Percentiles rank a stretch among this genome's conserved stretches.
These are phyloP conservation scores for Dorcoceras hygrometricum DNA, from an alignment of 257 asterid genomes.

Conservation along the genomic window DNA sequence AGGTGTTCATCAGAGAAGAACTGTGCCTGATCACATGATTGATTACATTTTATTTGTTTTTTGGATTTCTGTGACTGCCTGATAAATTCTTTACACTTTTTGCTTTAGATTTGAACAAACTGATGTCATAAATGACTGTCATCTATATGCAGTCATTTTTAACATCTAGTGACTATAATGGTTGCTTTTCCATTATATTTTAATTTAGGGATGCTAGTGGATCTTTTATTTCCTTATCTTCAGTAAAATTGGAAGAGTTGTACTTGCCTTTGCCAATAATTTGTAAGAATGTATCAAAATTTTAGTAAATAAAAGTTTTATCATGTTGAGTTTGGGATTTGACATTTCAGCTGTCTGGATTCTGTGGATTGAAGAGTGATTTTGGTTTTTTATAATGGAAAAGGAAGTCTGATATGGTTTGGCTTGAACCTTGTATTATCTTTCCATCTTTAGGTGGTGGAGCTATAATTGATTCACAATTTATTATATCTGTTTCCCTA, in stretches of 20 bases:
- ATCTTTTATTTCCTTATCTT: background rate
- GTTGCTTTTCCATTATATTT: no score
- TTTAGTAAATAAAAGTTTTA: background rate
- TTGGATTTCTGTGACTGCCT: background rate
- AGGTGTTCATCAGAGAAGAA: constrained; percentile 1
- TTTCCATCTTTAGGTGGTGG: constrained; percentile 26
- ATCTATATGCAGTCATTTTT: constrained; percentile 10
- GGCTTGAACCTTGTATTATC: constrained; percentile 19
- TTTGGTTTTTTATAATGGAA: background rate
- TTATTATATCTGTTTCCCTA: constrained; percentile 11
- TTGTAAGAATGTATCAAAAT: background rate
- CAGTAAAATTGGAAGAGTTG: background rate
- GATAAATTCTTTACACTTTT: constrained; percentile 9
- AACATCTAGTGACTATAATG: background rate
- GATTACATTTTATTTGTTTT: constrained; percentile 10
- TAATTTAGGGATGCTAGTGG: background rate
- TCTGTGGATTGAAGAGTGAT: background rate
- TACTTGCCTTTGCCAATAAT: background rate
- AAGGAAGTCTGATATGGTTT: constrained; percentile 9
- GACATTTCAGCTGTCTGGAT: background rate
- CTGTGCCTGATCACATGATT: background rate
- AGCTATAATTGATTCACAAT: constrained; percentile 16
- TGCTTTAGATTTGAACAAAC: constrained; percentile 14
- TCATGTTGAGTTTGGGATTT: background rate
- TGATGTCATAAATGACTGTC: background rate